Percentiles rank a stretch among this genome's conserved stretches.
Evolutionary conservation across 495 filamentous ascomycete species (phyloP).

Genomic region (Neurospora intermedia): DNA sequence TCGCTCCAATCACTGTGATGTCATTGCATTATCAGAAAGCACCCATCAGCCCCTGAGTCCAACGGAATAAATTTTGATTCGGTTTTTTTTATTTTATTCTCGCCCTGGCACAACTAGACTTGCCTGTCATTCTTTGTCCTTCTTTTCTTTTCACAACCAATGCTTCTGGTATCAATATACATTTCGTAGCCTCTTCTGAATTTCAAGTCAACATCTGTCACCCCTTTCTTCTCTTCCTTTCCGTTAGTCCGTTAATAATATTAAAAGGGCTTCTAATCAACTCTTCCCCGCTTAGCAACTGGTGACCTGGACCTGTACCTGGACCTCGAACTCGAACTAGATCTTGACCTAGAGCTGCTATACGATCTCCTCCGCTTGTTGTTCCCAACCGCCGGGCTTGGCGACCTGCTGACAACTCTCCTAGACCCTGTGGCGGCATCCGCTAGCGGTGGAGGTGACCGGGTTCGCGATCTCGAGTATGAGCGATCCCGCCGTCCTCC

Average conservation of each 20-base stretch:
- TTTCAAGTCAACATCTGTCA: not conserved
- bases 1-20: not conserved
- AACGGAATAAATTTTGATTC: no score
- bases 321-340: conserved; percentile 9
- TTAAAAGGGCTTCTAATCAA: not conserved
- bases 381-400: conserved; percentile 6
- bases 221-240: not conserved
- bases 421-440: not conserved
- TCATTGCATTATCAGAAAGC: not conserved
- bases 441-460: not conserved
- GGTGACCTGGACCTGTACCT: conserved; percentile 2
- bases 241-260: conserved; percentile 1
- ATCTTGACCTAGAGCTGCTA: conserved; percentile 14
- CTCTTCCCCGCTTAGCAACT: conserved; percentile 3
- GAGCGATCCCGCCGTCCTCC: not conserved
- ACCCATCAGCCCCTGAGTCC: no score
- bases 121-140: not conserved
- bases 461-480: conserved; percentile 5
- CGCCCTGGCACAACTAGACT: not conserved
- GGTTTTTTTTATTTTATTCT: not conserved
- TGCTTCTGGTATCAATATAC: not conserved
- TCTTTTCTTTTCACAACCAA: not conserved
- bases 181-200: not conserved
- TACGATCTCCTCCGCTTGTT: conserved; percentile 20
- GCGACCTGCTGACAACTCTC: conserved; percentile 10